Evolutionary conservation across 441 rosid species (phyloP).

Genomic region (Populus hybrid): DNA sequence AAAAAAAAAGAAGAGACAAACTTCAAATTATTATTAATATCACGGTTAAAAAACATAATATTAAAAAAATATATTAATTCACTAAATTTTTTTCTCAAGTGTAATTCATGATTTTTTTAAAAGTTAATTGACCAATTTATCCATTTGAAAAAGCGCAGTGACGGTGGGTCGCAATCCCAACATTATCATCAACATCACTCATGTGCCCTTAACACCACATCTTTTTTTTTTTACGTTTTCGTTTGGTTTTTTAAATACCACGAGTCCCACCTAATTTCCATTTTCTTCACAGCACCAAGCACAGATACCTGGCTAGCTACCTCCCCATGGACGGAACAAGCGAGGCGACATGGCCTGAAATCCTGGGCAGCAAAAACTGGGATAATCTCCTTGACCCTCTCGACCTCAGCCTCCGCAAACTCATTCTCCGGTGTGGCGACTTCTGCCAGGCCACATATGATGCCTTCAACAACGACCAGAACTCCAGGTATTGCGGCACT

Average conservation of each 20-base stretch:
- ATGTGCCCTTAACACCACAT: neutral
- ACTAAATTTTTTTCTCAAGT: no score
- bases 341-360: slow-evolving; percentile 46
- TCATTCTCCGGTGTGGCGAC: slow-evolving; percentile 79
- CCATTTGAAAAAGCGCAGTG: no score
- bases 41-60: no score
- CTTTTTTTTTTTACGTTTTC: no score
- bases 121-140: no score
- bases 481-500: slow-evolving; percentile 81
- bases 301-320: neutral
- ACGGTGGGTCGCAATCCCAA: neutral
- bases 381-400: slow-evolving; percentile 68
- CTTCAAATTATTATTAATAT: no score
- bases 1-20: no score
- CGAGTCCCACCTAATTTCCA: neutral
- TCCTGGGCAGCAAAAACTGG: slow-evolving; percentile 72
- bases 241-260: neutral
- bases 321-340: slow-evolving; percentile 7
- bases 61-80: no score
- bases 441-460: slow-evolving; percentile 92
- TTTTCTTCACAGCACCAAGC: neutral
- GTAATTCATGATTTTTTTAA: no score
- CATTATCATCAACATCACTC: neutral
- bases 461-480: slow-evolving; percentile 72
- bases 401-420: slow-evolving; percentile 56